Evolutionary conservation across 73 alveolate genomes (phyloP).

Genomic region (Paraurostyla sp.): DNA sequence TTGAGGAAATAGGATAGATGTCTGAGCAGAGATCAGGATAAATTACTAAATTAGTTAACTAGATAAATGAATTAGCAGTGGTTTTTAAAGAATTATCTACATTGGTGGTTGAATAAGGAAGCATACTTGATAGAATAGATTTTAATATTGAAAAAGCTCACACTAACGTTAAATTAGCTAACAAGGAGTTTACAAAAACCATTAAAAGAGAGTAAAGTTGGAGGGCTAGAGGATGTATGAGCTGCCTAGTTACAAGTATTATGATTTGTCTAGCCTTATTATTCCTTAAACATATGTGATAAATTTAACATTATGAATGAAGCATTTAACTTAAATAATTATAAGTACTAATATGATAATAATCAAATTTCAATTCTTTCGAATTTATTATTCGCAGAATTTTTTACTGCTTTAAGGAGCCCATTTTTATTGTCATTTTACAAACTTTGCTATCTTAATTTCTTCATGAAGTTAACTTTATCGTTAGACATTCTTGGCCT

Average conservation of each 20-base stretch:
- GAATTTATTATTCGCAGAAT: constrained; percentile 12
- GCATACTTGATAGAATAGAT: constrained; percentile 95
- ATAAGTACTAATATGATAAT: no score
- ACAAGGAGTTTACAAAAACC: constrained; percentile 79
- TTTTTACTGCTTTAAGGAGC: constrained; percentile 21
- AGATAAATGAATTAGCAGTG: constrained; percentile 90
- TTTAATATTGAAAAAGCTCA: constrained; percentile 88
- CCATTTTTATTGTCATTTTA: neutral
- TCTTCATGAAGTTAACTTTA: constrained; percentile 9
- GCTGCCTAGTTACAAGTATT: constrained; percentile 22
- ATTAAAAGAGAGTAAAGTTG: constrained; percentile 67
- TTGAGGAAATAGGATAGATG: constrained; percentile 53
- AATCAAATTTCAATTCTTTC: constrained; percentile 27
- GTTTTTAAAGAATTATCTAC: constrained; percentile 90
- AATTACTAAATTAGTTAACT: constrained; percentile 78
- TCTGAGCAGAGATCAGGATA: constrained; percentile 69
- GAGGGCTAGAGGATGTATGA: constrained; percentile 57
- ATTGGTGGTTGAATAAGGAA: constrained; percentile 94
- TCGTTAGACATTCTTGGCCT: neutral
- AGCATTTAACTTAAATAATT: no score
- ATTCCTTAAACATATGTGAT: constrained; percentile 2
- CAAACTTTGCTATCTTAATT: neutral
- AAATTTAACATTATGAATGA: no score
- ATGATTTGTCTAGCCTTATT: neutral
- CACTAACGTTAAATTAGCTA: constrained; percentile 79